Evolutionary conservation across 108 stramenopile species (phyloP).

Genomic region (Nannochloropsis gaditana): DNA sequence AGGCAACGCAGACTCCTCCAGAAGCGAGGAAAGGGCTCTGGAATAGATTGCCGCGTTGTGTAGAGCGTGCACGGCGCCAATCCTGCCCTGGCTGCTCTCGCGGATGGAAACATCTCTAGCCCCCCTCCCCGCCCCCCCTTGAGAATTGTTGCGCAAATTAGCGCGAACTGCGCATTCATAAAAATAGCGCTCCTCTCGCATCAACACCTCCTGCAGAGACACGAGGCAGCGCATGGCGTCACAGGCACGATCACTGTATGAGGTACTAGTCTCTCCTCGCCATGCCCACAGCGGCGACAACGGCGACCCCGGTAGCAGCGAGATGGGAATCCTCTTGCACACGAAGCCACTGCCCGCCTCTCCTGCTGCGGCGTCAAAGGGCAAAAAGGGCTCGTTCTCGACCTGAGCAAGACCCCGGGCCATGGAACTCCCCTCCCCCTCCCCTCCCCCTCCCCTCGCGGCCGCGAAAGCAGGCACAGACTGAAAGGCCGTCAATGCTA

Average conservation of each 20-base stretch:
- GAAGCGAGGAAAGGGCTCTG: conserved; percentile 4
- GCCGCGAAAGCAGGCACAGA: background rate
- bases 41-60: background rate
- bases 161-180: background rate
- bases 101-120: background rate
- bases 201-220: conserved; percentile 12
- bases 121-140: background rate
- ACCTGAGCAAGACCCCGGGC: too few species aligned
- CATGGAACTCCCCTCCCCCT: background rate
- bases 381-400: background rate
- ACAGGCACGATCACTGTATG: too few species aligned
- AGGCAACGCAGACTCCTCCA: conserved; percentile 3
- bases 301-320: background rate
- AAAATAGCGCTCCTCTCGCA: conserved; percentile 20
- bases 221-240: background rate
- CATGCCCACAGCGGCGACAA: background rate
- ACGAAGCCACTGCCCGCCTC: background rate
- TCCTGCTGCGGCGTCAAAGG: background rate
- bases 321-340: background rate
- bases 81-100: background rate
- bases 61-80: background rate
- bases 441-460: background rate
- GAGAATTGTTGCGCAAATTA: background rate
- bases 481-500: background rate
- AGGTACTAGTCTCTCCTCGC: background rate